Evolutionary conservation across 2,329 filamentous ascomycete species (phyloP), one percentile per base, ranked within the genome.

Genomic region (Rhynchosporium agropyri): DNA sequence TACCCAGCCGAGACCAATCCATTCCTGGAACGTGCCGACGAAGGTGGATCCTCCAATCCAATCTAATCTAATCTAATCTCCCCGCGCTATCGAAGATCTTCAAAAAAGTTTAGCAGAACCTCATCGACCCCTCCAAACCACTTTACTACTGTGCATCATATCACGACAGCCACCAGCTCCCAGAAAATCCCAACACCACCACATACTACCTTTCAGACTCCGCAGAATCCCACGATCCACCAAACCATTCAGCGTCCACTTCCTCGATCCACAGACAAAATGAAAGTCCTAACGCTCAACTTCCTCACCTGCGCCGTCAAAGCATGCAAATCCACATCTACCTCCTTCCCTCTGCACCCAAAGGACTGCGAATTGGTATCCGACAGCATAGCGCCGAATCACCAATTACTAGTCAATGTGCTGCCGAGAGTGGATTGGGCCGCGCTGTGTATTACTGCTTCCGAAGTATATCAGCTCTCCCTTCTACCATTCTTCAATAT

Each of bases 221-320:
- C 40, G n/a, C 10, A 10, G 40, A 7, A 43, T 9, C n/a, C 40
- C 10, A 43, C 40, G 10, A 10, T 15, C 12, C 42, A 42, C 42
- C 36, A 40, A 29, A 13, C 40, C n/a, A 4, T 13, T 10, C 33
- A 28, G n/a, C 4, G 4, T 31, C 15, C 33, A 43, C 46, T 42
- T 55, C 6, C 33, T 42, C 29, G 26, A 55, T 9, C 26, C 15
- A 5, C 28, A 8, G 4, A 43, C 15, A 65, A 49, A 57, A 99
- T 99, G 95, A 98, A 98, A 78, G 82, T 98, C 67, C 86, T 98
- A 58, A 97, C 92, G 65, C 88, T 96, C 73, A 98, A 98, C 79
- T 99, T 99, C 78, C 82, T 98, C 68, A 95, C 92, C 72, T 99
- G 95, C 82, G 94, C 95, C 66, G 90, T 96, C 75, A 98, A 97